Base-by-base conservation (phyloP, 2,329 filamentous ascomycete species). In the Fusarium penzigii region DNA sequence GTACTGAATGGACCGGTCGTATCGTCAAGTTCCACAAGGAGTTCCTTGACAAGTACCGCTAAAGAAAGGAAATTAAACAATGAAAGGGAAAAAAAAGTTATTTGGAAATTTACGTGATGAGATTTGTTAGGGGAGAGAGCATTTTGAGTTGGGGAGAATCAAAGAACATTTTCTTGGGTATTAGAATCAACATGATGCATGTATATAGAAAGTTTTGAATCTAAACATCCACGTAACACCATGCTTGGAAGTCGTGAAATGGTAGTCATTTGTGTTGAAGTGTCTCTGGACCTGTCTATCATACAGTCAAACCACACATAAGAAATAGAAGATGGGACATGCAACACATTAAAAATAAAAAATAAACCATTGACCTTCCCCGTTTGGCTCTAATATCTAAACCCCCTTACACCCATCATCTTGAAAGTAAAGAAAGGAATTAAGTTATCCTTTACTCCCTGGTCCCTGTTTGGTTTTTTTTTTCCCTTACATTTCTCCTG, bases 11-110 rank as follows among this genome's bases (percentile, higher is more conserved):
- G 94, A 87, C 95, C 7, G 85, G 87, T 45, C 82, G 87, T 61
- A 91, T 97, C 63, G 84, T 88, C 63, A 89, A 90, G 74, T 99
- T 99, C 77, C 94, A 99, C 77, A 77, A 86, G 73, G 85, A 89
- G 56, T 99, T 99, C 67, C 89, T 97, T 86, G 82, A 88, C 46
- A 84, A 96, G 81, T 97, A 83, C 71, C 72, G 76, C 62, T 84
- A 66, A 65, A 63, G 43, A n/a, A 40, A 3, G 14, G 32, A 16
- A 13, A 46, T n/a, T 39, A 17, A 39, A 29, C 10, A 11, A 12
- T 36, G 8, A 10, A 42, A 44, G 44, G n/a, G n/a, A 14, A 41
- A 40, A 14, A 36, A 36, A 14, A 36, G 13, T 12, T 36, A 36
- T 36, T 36, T 4, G 32, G 9, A 36, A 14, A 36, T 3, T 14